Evolutionary conservation across 768 basidiomycete genomes (phyloP).

Genomic region (Hydnomerulius pinastri): DNA sequence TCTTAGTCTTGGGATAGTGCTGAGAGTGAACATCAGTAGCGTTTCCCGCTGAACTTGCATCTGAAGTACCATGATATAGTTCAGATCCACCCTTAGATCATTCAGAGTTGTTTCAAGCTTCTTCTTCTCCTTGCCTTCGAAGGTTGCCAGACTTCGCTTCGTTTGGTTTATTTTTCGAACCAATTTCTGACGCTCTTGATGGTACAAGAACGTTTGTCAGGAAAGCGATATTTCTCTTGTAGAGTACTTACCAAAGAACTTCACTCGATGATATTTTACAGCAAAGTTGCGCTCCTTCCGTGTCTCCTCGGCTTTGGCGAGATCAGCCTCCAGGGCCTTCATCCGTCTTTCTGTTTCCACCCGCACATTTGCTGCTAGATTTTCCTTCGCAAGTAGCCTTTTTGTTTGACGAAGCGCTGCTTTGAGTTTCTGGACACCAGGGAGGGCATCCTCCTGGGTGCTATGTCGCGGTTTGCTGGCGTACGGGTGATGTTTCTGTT

Average conservation of each 20-base stretch:
- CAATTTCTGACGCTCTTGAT: constrained; percentile 83
- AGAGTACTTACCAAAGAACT: constrained; percentile 84
- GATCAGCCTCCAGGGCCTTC: constrained; percentile 72
- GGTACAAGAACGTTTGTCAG: neutral
- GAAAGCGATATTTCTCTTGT: neutral
- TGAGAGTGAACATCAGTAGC: constrained; percentile 30
- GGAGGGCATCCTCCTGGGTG: constrained; percentile 28
- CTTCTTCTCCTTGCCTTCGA: constrained; percentile 38
- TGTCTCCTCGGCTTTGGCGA: constrained; percentile 60
- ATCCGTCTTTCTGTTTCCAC: constrained; percentile 80
- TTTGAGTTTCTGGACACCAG: constrained; percentile 87
- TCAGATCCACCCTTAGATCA: constrained; percentile 81
- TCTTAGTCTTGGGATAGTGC: constrained; percentile 84
- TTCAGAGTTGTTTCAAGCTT: constrained; percentile 49
- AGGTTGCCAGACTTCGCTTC: constrained; percentile 52
- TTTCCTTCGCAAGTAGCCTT: constrained; percentile 83
- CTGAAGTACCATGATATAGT: constrained; percentile 77
- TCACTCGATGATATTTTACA: constrained; percentile 82
- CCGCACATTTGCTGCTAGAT: constrained; percentile 80
- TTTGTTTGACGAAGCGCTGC: constrained; percentile 80
- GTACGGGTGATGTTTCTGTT: constrained; percentile 18
- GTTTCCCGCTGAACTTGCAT: neutral
- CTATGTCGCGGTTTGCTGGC: constrained; percentile 4
- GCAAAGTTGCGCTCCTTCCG: constrained; percentile 75
- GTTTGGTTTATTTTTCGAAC: constrained; percentile 71